These are phyloP conservation scores for Petunia secreta DNA, from an alignment of 257 asterid genomes.

Conservation along the genomic window DNA sequence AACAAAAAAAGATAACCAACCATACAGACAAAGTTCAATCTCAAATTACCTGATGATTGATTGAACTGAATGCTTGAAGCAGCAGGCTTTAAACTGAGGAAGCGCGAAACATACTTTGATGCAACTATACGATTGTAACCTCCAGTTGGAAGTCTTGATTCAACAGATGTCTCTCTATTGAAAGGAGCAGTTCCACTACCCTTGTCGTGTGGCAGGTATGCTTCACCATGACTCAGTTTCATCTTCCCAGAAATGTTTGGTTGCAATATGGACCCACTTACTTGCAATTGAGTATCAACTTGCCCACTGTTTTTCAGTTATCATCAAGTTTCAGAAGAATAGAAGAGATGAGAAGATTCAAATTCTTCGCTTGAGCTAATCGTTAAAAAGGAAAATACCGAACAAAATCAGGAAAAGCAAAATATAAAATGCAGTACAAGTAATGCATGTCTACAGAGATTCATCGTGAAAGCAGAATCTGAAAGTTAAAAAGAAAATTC, in stretches of 20 bases:
- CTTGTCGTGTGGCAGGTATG: constrained; percentile 94
- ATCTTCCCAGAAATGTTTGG: constrained; percentile 96
- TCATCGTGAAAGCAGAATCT: not conserved
- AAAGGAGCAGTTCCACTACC: constrained; percentile 88
- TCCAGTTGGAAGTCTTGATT: constrained; percentile 62
- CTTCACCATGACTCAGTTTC: constrained; percentile 96
- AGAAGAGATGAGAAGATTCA: constrained; percentile 22
- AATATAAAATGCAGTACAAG: constrained; percentile 21
- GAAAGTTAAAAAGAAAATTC: not conserved
- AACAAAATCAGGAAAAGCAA: not conserved
- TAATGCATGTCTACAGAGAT: constrained; percentile 11
- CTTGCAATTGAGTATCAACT: constrained; percentile 93
- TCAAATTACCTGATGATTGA: constrained; percentile 72
- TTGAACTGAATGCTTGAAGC: constrained; percentile 59
- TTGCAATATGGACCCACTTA: constrained; percentile 92
- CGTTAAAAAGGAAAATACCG: not conserved
- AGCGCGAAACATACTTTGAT: constrained; percentile 88
- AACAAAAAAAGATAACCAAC: not conserved
- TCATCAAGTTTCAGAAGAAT: constrained; percentile 34
- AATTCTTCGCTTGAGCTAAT: not conserved
- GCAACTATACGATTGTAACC: constrained; percentile 85
- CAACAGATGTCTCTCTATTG: constrained; percentile 52
- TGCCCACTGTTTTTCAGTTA: constrained; percentile 72
- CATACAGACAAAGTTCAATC: constrained; percentile 26
- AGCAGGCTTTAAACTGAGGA: constrained; percentile 83